Conservation (phyloP, 2,329 filamentous ascomycete genomes). For the Furcasterigmium sp. region DNA sequence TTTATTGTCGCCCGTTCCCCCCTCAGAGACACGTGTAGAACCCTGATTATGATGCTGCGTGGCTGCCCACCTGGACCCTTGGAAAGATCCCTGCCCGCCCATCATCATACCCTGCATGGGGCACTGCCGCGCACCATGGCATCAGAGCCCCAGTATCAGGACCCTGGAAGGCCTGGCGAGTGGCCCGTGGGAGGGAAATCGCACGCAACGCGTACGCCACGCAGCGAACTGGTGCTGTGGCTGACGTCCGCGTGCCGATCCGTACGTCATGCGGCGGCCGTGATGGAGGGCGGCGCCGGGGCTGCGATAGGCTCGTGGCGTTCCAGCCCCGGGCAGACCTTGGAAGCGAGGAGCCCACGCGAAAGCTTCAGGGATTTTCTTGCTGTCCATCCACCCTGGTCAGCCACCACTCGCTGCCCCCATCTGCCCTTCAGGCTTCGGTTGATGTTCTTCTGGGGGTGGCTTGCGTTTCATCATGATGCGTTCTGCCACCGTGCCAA, state of each 20-base stretch:
- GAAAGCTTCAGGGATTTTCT: too few species aligned
- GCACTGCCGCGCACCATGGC: too few species aligned
- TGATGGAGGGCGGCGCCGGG: background rate
- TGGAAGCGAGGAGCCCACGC: background rate
- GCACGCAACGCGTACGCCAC: background rate
- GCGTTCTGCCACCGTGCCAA: background rate
- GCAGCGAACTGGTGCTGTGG: background rate
- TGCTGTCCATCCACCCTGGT: background rate
- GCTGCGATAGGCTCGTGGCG: background rate
- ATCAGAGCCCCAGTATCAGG: too few species aligned
- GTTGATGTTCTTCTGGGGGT: too few species aligned
- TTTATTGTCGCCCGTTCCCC: too few species aligned
- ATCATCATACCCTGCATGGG: background rate
- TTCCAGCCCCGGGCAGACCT: background rate
- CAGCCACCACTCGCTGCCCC: constrained; percentile 1
- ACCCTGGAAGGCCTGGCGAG: too few species aligned
- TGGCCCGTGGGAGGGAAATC: too few species aligned
- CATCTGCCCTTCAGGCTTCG: too few species aligned
- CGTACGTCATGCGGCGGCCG: background rate
- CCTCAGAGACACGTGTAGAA: too few species aligned
- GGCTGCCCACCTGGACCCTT: too few species aligned
- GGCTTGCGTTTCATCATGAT: constrained; percentile 4
- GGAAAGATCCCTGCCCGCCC: background rate
- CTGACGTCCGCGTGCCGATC: background rate
- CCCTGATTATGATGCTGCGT: background rate